Base-by-base conservation (phyloP, 208 protist genomes). In the Trichomonas tenax region DNA sequence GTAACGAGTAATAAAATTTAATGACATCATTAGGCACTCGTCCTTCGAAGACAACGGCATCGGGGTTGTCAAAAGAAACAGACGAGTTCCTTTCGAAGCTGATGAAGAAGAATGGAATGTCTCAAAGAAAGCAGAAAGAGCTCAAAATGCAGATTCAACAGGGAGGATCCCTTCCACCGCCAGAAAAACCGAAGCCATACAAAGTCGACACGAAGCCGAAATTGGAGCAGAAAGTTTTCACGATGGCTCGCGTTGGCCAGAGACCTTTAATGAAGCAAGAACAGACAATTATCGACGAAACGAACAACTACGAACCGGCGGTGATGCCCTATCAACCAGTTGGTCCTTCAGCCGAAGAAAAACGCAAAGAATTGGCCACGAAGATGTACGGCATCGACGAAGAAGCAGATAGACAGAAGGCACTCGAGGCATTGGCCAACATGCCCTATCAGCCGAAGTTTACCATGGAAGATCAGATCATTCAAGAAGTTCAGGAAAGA, bases 31-130 rank as follows among this genome's bases (percentile, higher is more conserved):
- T 93, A 48, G 40, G 40, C 2, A 2, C 86, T 6, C 41, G 44
- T 58, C 44, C 86, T 48, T 51, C 86, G 34, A 40, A 40, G 46
- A 93, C 41, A 93, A 93, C 86, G 17, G 15, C 86, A 51, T 44
- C 86, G 14, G 86, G 86, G 0, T 38, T 93, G 3, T 93, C 86
- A 17, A 48, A 48, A 58, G 86, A 93, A 51, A 93, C 86, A 34
- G 86, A 93, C n/a, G 86, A 41, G 0, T 93, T 51, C 31, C n/a
- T 93, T 31, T 34, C 86, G 2, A 93, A 93, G 15, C 86, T 93
- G 0, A 93, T 93, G 86, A 93, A 51, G 34, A 34, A 93, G 31
- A 93, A 93, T 93, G 86, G 86, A 51, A 93, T 93, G 86, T 93
- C 86, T 38, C 40, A 93, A 93, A 48, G 86, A 51, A 93, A 93